A percentile compares a stretch with the other conserved stretches of the same genome.
phyloP scores from a whole-genome alignment of 805 yeast species.

The Wickerhamiella kurtzmanii region DNA sequence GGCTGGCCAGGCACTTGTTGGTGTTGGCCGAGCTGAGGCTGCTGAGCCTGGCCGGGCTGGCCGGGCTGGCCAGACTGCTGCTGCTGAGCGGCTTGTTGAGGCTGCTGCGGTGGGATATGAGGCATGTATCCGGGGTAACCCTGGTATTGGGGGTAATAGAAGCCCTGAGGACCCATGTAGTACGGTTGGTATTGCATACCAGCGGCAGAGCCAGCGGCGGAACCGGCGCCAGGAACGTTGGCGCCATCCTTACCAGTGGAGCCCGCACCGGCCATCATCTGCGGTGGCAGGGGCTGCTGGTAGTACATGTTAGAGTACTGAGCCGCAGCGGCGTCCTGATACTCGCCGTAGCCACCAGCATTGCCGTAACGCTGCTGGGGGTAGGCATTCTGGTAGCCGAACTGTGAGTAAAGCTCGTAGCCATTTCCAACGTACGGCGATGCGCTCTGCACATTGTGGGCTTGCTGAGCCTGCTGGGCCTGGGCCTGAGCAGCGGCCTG shows the following conservation, averaged over 20 bases:
- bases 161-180: slow-evolving; percentile 1
- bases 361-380: slow-evolving; percentile 1
- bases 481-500: slow-evolving; percentile 10
- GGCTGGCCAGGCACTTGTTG: slow-evolving; percentile 8
- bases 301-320: background rate
- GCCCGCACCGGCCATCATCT: slow-evolving; percentile 2
- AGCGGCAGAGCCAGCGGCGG: background rate
- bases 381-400: background rate
- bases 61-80: background rate
- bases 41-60: slow-evolving; percentile 4
- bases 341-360: slow-evolving; percentile 1
- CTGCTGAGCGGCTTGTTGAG: slow-evolving; percentile 1
- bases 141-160: background rate
- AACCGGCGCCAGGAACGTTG: background rate
- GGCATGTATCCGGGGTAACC: slow-evolving; percentile 3
- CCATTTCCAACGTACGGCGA: background rate
- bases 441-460: background rate
- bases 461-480: slow-evolving; percentile 6
- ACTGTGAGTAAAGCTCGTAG: background rate
- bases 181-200: background rate
- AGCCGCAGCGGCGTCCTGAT: slow-evolving; percentile 1
- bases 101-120: slow-evolving; percentile 6
- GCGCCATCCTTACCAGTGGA: slow-evolving; percentile 6
- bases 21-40: slow-evolving; percentile 4
- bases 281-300: slow-evolving; percentile 3